These are phyloP conservation scores for Pseudonitzschia delicatissima DNA, from an alignment of 108 stramenopile species.

Conservation along the genomic window DNA sequence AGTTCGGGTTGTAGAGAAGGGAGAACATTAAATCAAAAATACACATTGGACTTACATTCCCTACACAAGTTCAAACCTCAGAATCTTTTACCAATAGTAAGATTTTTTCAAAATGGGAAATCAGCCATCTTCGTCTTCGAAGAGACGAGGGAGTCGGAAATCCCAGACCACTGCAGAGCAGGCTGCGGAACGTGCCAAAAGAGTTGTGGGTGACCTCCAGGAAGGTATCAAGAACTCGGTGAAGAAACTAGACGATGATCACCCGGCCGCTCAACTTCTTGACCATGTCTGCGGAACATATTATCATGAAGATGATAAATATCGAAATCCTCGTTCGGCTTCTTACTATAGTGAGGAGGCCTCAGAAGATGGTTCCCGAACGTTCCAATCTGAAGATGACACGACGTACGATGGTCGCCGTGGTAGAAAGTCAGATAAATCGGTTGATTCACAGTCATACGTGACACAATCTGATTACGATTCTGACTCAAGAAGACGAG, in stretches of 20 bases:
- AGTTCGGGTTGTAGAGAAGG: neutral
- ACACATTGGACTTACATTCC: no score
- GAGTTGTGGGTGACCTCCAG: constrained; percentile 34
- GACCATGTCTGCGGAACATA: constrained; percentile 42
- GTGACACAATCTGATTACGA: constrained; percentile 36
- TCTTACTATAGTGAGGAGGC: constrained; percentile 32
- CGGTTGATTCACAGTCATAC: constrained; percentile 25
- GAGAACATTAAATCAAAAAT: neutral
- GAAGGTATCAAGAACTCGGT: constrained; percentile 33
- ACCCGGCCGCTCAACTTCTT: constrained; percentile 42
- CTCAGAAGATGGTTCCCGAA: constrained; percentile 38
- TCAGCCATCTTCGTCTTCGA: constrained; percentile 9
- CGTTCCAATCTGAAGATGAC: constrained; percentile 33
- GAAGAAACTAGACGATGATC: constrained; percentile 46
- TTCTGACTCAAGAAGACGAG: constrained; percentile 21
- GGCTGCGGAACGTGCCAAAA: constrained; percentile 30
- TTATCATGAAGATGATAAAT: constrained; percentile 30
- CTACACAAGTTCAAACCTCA: neutral
- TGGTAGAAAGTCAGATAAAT: constrained; percentile 13
- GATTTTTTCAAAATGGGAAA: constrained; percentile 12
- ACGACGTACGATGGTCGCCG: constrained; percentile 30
- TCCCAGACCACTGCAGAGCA: constrained; percentile 9
- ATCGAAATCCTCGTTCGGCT: constrained; percentile 10
- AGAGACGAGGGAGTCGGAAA: constrained; percentile 9
- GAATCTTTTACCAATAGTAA: no score